Conservation (phyloP, 2,329 filamentous ascomycete genomes). For the Thyridium curvatum region DNA sequence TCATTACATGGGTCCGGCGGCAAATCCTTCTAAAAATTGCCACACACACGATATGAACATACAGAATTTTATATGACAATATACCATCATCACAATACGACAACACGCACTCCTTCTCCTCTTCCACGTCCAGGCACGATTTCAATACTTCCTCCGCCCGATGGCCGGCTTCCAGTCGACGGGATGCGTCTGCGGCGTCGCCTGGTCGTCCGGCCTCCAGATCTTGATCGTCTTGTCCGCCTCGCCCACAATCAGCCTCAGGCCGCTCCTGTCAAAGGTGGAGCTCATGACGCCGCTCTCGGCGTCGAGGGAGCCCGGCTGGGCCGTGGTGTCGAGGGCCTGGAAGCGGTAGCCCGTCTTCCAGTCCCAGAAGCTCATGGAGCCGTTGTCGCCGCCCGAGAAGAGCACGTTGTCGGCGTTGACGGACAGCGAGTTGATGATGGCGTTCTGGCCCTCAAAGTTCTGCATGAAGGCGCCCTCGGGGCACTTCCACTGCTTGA, state of each 20-base stretch:
- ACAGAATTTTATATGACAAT: no score
- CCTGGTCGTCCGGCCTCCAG: constrained; percentile 89
- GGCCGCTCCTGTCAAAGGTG: constrained; percentile 82
- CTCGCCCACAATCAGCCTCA: constrained; percentile 89
- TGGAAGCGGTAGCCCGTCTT: constrained; percentile 93
- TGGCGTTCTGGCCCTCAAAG: constrained; percentile 91
- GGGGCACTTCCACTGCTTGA: constrained; percentile 99
- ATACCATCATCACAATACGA: background rate
- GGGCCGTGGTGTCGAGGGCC: constrained; percentile 80
- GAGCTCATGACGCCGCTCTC: constrained; percentile 94
- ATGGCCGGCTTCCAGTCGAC: constrained; percentile 86
- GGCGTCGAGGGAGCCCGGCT: constrained; percentile 88
- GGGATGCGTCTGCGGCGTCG: constrained; percentile 86
- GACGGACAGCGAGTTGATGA: constrained; percentile 89
- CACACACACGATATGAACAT: no score
- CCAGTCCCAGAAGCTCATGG: constrained; percentile 98
- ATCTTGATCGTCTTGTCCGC: constrained; percentile 98
- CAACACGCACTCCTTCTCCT: background rate
- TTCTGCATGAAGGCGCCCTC: constrained; percentile 99
- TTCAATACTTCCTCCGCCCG: constrained; percentile 67
- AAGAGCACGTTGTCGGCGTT: constrained; percentile 96
- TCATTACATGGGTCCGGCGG: no score
- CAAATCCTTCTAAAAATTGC: no score
- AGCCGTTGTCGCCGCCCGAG: constrained; percentile 91
- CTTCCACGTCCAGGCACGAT: constrained; percentile 3